Base-by-base conservation (phyloP, 768 basidiomycete genomes). In the Clavaria fumosa region DNA sequence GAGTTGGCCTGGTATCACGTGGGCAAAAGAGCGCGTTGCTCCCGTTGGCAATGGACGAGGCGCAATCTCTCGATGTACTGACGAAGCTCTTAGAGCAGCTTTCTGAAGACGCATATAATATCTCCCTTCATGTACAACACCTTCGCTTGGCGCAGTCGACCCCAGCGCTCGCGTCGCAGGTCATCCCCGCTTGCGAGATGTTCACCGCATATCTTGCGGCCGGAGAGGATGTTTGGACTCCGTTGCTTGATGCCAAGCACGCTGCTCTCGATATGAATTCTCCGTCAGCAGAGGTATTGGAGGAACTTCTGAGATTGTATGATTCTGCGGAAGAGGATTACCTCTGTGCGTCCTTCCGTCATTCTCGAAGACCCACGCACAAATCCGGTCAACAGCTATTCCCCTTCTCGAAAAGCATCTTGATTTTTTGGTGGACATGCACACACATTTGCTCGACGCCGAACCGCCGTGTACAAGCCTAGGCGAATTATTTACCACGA, bases 301-400 rank as follows among this genome's bases (percentile, higher is more conserved):
- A 67, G 31, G 72, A 73, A 31, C 49, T 86, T 27, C 53, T 84
- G 41, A 61, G 64, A 11, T 47, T 80, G 26, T 88, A 77, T 52
- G 56, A 61, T 26, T 66, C 66, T 23, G 84, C 86, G 15, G 78
- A 78, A 47, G 57, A 52, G 7, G 86, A 89, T 48, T 88, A 86
- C 53, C 53, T 88, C 23, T 88, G 86, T 88, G 53, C 50, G 83
- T 23, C 14, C 34, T 38, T n/a, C n/a, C n/a, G n/a, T n/a, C n/a
- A n/a, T n/a, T n/a, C n/a, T n/a, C n/a, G n/a, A n/a, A n/a, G n/a
- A n/a, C n/a, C n/a, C n/a, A n/a, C n/a, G n/a, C n/a, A n/a, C n/a
- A n/a, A n/a, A n/a, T n/a, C n/a, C n/a, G n/a, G n/a, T n/a, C 9
- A 46, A 37, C 53, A 88, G 84, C 83, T n/a, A 76, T 89, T 23